Evolutionary conservation across 2,329 filamentous ascomycete genomes (phyloP), one percentile per base, ranked within the genome.

Genomic region (Dothiorella sarmentorum): DNA sequence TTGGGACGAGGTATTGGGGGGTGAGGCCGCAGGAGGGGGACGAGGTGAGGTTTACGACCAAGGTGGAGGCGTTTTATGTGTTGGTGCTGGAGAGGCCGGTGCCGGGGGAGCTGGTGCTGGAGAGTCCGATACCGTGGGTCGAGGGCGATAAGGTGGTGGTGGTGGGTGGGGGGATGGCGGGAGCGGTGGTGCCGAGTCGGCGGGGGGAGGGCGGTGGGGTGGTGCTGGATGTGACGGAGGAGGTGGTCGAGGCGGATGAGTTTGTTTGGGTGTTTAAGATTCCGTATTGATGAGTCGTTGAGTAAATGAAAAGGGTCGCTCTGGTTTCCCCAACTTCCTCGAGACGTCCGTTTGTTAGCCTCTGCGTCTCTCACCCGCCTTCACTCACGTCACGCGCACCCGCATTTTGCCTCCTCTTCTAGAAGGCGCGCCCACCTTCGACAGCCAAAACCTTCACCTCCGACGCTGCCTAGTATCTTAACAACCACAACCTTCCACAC

Each of bases 1-100:
- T 80, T 65, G 80, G 81, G 58, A 85, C 82, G 3, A 82, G 76
- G 2, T 83, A 81, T 64, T 82, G 80, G 79, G 76, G 77, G 62
- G 67, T 80, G 2, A 73, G 71, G 4, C 73, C 79, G 0, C 69
- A 75, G 13, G 78, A 80, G 52, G 78, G 80, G 53, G 53, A 44
- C 38, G 10, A 26, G 3, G 43, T 83, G 0, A 68, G 82, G 3
- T 84, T 83, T 63, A 83, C 81, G 4, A 45, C 43, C 6, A 29
- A 24, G 29, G 45, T 1, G 27, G 45, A 51, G 13, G 45, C 45
- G 17, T 51, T 51, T 37, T 51, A 35, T 15, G 45, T 51, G 29
- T 17, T 51, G 27, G 4, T 51, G 24, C 11, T 45, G 43, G 43
- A 45, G 24, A 29, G 15, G 43, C 43, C 43, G 51, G 37, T n/a